Conservation (phyloP, 208 protist genomes). For the Leishmania mexicana region DNA sequence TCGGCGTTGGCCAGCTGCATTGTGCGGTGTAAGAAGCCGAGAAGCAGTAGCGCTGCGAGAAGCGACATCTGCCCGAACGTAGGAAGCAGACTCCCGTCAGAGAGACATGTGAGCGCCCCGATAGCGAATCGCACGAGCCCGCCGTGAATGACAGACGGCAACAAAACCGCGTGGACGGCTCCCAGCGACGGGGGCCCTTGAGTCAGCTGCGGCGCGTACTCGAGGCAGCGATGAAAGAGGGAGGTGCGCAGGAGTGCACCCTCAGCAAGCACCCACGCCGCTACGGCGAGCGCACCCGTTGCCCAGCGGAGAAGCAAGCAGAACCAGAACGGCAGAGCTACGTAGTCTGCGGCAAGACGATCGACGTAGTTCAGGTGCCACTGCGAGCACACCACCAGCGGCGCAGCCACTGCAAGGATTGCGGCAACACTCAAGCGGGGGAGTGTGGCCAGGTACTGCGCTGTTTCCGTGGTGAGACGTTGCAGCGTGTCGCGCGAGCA, state of each 20-base stretch:
- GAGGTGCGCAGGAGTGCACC: constrained; percentile 14
- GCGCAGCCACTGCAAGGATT: background rate
- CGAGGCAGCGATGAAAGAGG: constrained; percentile 23
- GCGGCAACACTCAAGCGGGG: constrained; percentile 2
- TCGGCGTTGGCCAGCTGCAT: background rate
- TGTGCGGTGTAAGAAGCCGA: background rate
- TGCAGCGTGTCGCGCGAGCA: constrained; percentile 12
- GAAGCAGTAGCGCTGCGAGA: background rate
- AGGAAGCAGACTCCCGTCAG: background rate
- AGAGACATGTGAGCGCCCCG: constrained; percentile 9
- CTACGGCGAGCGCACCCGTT: constrained; percentile 8
- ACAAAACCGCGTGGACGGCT: constrained; percentile 22
- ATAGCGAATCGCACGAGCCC: constrained; percentile 14
- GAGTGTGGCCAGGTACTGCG: background rate
- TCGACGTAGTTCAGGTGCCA: constrained; percentile 21
- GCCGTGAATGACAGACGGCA: constrained; percentile 17
- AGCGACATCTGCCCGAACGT: background rate
- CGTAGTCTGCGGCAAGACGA: constrained; percentile 19
- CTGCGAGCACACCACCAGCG: constrained; percentile 18
- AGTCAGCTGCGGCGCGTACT: constrained; percentile 19
- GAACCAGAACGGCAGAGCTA: constrained; percentile 24
- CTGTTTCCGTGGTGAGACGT: constrained; percentile 14
- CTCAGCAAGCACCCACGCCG: constrained; percentile 11
- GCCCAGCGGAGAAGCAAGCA: constrained; percentile 18
- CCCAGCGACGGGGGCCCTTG: background rate